Conservation (phyloP, 2,329 filamentous ascomycete species). For the Sporothrix brunneoviolacea region DNA sequence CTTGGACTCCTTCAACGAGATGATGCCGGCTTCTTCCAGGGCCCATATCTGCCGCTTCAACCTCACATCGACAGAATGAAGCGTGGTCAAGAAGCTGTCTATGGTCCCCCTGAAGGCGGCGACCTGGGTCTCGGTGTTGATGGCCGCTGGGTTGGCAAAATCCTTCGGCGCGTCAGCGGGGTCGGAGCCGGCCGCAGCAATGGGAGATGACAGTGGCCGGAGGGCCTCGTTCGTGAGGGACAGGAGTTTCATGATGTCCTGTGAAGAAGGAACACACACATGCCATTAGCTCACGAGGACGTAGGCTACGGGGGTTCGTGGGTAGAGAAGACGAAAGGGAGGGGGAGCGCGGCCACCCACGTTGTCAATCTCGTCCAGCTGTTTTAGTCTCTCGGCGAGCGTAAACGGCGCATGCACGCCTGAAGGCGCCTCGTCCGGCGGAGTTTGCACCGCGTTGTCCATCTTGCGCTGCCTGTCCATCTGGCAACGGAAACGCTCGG, state of each 20-base stretch:
- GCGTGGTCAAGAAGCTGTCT: conserved; percentile 61
- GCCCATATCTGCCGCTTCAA: conserved; percentile 71
- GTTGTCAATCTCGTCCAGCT: conserved; percentile 72
- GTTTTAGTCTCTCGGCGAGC: conserved; percentile 69
- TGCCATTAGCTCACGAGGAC: background rate
- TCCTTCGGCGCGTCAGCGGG: background rate
- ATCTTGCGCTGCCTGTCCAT: background rate
- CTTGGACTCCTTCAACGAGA: conserved; percentile 40
- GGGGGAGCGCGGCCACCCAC: conserved; percentile 40
- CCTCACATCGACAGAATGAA: conserved; percentile 68
- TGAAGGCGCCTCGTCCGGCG: background rate
- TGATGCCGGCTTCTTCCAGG: conserved; percentile 73
- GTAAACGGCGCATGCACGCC: conserved; percentile 50
- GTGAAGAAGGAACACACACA: conserved; percentile 8
- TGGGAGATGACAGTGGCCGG: conserved; percentile 50
- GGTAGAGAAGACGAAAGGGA: background rate
- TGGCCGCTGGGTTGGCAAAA: conserved; percentile 12
- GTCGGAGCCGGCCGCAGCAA: conserved; percentile 8
- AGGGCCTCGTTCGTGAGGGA: conserved; percentile 52
- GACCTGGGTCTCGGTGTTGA: conserved; percentile 41
- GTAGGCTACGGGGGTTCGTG: background rate
- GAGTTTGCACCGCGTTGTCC: background rate
- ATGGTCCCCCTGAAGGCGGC: conserved; percentile 52
- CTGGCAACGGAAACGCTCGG: too few species aligned
- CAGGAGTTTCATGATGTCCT: conserved; percentile 42